These are phyloP conservation scores for Vanderwaltozyma polyspora DNA, from an alignment of 805 yeast species.

Conservation along the genomic window DNA sequence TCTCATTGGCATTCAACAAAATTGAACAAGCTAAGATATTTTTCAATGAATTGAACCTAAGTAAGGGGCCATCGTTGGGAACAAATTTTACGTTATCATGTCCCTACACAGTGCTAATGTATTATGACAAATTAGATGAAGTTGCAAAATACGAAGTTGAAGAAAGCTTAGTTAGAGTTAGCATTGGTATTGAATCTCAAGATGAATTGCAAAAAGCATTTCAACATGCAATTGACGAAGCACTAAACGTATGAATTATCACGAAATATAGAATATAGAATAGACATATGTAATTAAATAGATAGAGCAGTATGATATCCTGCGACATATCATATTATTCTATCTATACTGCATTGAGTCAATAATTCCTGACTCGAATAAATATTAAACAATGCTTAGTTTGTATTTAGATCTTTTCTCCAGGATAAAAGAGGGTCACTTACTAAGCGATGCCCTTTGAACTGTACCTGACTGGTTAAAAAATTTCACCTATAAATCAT, in stretches of 20 bases:
- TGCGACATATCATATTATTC: too few species aligned
- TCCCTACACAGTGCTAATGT: slow-evolving; percentile 83
- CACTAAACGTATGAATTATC: slow-evolving; percentile 3
- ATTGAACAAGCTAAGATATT: slow-evolving; percentile 59
- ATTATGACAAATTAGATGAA: slow-evolving; percentile 69
- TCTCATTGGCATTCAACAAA: slow-evolving; percentile 60
- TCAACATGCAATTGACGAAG: slow-evolving; percentile 38
- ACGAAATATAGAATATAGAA: too few species aligned
- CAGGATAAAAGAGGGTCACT: too few species aligned
- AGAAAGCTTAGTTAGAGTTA: slow-evolving; percentile 61
- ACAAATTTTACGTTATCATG: slow-evolving; percentile 75
- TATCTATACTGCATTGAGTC: too few species aligned
- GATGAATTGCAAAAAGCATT: slow-evolving; percentile 42
- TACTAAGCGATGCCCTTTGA: too few species aligned
- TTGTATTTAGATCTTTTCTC: too few species aligned
- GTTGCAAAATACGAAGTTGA: slow-evolving; percentile 78
- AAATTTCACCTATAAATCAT: too few species aligned
- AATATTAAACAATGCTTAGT: too few species aligned
- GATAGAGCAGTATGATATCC: too few species aligned
- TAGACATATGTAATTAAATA: not conserved
- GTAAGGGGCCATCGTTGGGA: slow-evolving; percentile 83
- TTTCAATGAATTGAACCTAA: slow-evolving; percentile 41
- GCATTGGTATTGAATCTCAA: slow-evolving; percentile 75
- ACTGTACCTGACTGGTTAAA: too few species aligned
- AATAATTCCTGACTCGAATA: too few species aligned